Conservation (phyloP, 2,329 filamentous ascomycete genomes). For the Aureobasidium sp. region DNA sequence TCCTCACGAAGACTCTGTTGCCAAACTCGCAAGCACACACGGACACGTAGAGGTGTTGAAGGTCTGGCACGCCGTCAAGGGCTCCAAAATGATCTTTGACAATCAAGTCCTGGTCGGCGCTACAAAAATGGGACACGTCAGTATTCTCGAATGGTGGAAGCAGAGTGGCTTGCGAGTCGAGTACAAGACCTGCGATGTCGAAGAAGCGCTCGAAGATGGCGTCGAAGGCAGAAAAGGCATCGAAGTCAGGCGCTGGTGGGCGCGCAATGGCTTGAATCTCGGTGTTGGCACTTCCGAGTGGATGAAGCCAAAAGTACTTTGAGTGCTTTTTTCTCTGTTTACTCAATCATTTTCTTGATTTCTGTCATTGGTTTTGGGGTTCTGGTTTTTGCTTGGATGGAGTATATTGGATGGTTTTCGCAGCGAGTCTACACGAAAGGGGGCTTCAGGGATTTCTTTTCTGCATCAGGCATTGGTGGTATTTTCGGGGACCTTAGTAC, state of each 20-base stretch:
- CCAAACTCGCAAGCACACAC: constrained; percentile 76
- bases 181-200: constrained; percentile 92
- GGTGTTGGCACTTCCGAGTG: constrained; percentile 79
- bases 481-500: not conserved
- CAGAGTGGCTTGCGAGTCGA: constrained; percentile 69
- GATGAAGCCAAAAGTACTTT: constrained; percentile 69
- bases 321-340: not conserved
- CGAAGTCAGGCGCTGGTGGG: constrained; percentile 80
- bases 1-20: constrained; percentile 71
- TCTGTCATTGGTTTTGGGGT: not conserved
- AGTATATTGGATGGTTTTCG: not conserved
- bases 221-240: constrained; percentile 61
- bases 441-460: not conserved
- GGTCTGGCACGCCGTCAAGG: constrained; percentile 69
- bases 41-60: constrained; percentile 79
- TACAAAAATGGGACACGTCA: constrained; percentile 77
- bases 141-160: constrained; percentile 91
- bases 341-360: not conserved
- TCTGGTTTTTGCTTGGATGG: not conserved
- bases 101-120: constrained; percentile 77
- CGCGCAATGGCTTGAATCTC: constrained; percentile 71
- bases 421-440: not conserved
- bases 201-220: constrained; percentile 87
- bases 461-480: not conserved
- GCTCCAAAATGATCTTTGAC: constrained; percentile 73